Evolutionary conservation across 2,329 filamentous ascomycete genomes (phyloP), one percentile per base, ranked within the genome.

Genomic region (Trichophyton mentagrophytes): DNA sequence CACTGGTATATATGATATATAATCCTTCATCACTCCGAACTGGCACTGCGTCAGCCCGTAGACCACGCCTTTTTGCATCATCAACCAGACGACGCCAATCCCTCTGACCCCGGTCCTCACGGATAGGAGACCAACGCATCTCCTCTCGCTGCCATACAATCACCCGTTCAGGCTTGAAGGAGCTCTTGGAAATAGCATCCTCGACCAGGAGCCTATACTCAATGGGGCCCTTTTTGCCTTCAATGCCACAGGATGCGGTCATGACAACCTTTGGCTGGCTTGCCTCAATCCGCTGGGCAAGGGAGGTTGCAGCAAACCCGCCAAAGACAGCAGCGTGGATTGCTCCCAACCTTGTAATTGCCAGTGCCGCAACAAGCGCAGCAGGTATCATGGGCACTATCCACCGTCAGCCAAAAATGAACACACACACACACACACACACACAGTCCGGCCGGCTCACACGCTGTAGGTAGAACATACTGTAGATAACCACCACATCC

Each of bases 321-420:
- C 92, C 92, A 73, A 96, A 96, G 2, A 97, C 92, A 3, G 95
- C 89, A 2, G 89, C 85, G 70, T 97, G 92, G 59, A 96, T 84
- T 15, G 90, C 92, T 9, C 91, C 92, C 0, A 96, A 79, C 8
- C 90, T 84, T 63, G 85, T 85, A 62, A 88, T 83, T 25, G 92
- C 90, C 3, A 96, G 82, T 65, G 93, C 90, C 8, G 88, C 91
- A 64, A 95, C 84, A n/a, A 96, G 72, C 1, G 90, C 88, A 0
- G 89, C 86, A 0, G 92, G 91, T 49, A 96, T 89, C 91, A 96
- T 96, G 60, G 91, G 91, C 91, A 96, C 87, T 89, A 22, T 46
- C 9, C n/a, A 61, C 59, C 40, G 64, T 64, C 25, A 66, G 40
- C 20, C 60, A 30, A 38, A 20, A 36, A 11, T n/a, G 33, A 15